A percentile compares a stretch with the other conserved stretches of the same genome.
phyloP scores from a whole-genome alignment of 2,329 filamentous ascomycete species.

The Pestalotiopsis sp. region DNA sequence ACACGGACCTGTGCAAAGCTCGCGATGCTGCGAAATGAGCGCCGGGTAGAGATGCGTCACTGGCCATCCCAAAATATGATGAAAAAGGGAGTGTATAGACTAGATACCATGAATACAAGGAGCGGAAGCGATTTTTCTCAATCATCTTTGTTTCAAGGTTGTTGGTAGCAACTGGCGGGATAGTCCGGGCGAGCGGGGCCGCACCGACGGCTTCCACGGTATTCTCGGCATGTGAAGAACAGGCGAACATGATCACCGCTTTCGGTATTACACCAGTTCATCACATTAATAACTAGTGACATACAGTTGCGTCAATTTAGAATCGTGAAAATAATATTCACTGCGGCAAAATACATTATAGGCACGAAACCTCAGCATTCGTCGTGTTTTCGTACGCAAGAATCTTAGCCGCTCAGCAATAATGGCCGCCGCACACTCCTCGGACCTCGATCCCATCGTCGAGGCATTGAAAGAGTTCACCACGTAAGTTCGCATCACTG shows the following conservation, averaged over 20 bases:
- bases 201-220: background rate
- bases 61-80: background rate
- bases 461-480: conserved; percentile 35
- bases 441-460: conserved; percentile 29
- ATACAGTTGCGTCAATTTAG: no score
- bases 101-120: background rate
- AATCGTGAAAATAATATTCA: no score
- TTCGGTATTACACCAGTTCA: background rate
- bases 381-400: background rate
- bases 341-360: no score
- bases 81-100: background rate
- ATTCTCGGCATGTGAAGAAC: background rate
- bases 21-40: conserved; percentile 10
- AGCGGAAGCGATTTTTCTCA: background rate
- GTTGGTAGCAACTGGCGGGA: background rate
- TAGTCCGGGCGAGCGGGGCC: background rate
- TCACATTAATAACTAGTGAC: no score
- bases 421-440: background rate
- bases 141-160: background rate
- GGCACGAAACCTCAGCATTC: background rate
- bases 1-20: conserved; percentile 19
- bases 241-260: background rate
- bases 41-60: background rate
- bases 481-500: conserved; percentile 23
- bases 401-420: background rate